Base-by-base conservation (phyloP, 208 protist species). In the Acanthamoeba castellanii region DNA sequence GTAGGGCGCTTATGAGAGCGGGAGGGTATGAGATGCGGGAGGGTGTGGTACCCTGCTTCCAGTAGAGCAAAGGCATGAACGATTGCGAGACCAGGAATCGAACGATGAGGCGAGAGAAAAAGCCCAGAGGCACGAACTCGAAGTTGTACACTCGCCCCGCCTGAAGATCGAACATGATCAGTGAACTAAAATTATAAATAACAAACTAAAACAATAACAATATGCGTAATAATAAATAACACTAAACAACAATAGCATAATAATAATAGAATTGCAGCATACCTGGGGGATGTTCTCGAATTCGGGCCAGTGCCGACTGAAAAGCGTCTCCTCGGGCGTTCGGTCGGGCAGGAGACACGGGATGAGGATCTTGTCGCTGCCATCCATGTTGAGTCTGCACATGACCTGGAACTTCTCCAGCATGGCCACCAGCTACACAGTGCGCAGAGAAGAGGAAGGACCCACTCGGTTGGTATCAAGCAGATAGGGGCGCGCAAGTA, bases 391-490 rank as follows among this genome's bases (percentile, higher is more conserved):
- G 52, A 94, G 57, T 16, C 50, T 20, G 32, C 37, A 87, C 34
- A 94, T 94, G 45, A 94, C 91, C 57, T 94, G 91, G 68, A 94
- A 84, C 57, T 94, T 94, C 27, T 94, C 91, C 45, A 94, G 47
- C 66, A 94, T 64, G 42, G 74, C 91, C 30, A 94, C 72, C 45
- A 94, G 70, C 72, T 90, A 14, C 32, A 9, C 32, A 66, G 59
- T 22, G 22, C 9, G 30, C 14, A 78, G 30, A 47, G 22, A 18
- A 13, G n/a, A 74, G 66, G 32, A 30, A 25, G n/a, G 25, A 0
- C 8, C 25, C 66, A 59, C 2, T 59, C 52, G 52, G 18, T 59
- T 22, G 52, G 52, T n/a, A 74, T 16, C 25, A 13, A 1, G n/a
- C 70, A 16, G 37, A 27, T 14, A 78, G 34, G 37, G 70, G 13